These are phyloP conservation scores for Fusarium nygamai DNA, from an alignment of 2,329 filamentous ascomycete genomes.

Conservation along the genomic window DNA sequence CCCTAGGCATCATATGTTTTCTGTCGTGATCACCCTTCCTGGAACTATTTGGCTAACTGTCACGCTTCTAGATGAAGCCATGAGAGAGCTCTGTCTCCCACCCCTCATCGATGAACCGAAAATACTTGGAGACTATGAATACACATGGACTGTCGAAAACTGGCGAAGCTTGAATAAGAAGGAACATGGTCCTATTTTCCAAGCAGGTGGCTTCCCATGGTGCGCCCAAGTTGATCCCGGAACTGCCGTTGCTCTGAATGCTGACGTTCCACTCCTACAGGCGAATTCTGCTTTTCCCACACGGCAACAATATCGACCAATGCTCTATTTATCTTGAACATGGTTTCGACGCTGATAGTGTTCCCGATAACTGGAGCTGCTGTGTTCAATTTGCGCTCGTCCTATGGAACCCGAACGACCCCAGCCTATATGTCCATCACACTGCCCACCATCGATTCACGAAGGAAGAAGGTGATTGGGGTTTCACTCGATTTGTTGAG, in stretches of 20 bases:
- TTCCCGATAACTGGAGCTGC: conserved; percentile 94
- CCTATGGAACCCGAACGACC: conserved; percentile 92
- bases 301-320: conserved; percentile 92
- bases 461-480: conserved; percentile 96
- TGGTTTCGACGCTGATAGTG: conserved; percentile 78
- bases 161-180: conserved; percentile 82
- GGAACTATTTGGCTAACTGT: conserved; percentile 32
- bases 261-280: conserved; percentile 54
- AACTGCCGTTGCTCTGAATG: conserved; percentile 42
- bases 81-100: conserved; percentile 82
- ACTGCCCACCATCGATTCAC: conserved; percentile 95
- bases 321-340: conserved; percentile 97
- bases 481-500: conserved; percentile 96
- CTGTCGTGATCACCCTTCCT: neutral
- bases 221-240: conserved; percentile 48
- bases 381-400: conserved; percentile 96
- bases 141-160: conserved; percentile 88
- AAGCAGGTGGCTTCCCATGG: conserved; percentile 90
- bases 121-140: conserved; percentile 76
- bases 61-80: conserved; percentile 73
- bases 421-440: conserved; percentile 83
- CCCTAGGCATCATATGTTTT: neutral
- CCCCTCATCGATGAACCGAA: conserved; percentile 80
- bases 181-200: conserved; percentile 87
- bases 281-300: conserved; percentile 95